Base-by-base conservation (phyloP, 2,329 filamentous ascomycete species). In the Pseudodiploospora longispora region DNA sequence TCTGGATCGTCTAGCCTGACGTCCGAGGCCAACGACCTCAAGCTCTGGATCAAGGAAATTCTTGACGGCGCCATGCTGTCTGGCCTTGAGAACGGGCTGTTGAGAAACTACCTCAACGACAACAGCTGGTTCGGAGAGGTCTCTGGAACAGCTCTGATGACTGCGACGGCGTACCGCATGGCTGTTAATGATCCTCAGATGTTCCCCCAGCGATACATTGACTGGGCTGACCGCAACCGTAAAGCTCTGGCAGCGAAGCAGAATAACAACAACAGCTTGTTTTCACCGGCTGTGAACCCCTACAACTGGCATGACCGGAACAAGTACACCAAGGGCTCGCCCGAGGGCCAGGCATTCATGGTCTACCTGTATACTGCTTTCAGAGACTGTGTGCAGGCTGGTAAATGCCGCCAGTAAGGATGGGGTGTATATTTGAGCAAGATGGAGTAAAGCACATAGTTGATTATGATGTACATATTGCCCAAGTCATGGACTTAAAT, bases 21-120 rank as follows among this genome's bases (percentile, higher is more conserved):
- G 30, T 31, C 31, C 30, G 34, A 48, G 34, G 40, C 40, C 2
- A 30, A 8, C 27, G 29, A 44, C 33, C 44, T 49, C 35, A 49
- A 49, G 35, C 6, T 10, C 4, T 49, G 47, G 47, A 49, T 49
- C 38, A 47, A 47, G 41, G 47, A 49, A 44, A 49, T 49, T 27
- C 47, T 49, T 7, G 44, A 49, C 41, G 47, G 47, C 12, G 44
- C 44, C 5, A 35, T 47, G 32, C 37, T 42, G 10, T 47, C 44
- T 1, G 34, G 41, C 31, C 10, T 35, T 10, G 47, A 47, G 6
- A 9, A 36, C 28, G 47, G 43, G 31, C 35, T 49, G 6, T 35
- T 49, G 37, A 44, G 30, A 36, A 49, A 49, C 38, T 49, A 49
- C 27, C 41, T 49, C 10, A 47, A 49, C 27, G 47, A 49, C 27